These are phyloP conservation scores for Exutisphaerella laricina DNA, from an alignment of 2,329 filamentous ascomycete species.

Conservation along the genomic window DNA sequence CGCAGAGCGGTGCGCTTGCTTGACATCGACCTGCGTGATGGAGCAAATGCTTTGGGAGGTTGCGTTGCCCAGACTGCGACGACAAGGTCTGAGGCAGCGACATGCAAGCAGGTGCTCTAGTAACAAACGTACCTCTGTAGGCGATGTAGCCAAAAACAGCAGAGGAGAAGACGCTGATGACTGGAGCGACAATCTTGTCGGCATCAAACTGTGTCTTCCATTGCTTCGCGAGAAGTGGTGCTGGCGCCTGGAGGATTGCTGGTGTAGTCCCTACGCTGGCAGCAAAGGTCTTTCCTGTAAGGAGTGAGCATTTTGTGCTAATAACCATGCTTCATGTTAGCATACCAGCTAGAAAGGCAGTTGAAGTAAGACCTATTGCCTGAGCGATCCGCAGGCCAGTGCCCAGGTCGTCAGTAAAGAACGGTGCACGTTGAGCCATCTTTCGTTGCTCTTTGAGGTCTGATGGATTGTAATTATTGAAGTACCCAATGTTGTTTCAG, in stretches of 20 bases:
- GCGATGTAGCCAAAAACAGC: constrained; percentile 46
- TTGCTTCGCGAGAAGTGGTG: constrained; percentile 51
- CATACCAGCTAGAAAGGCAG: constrained; percentile 43
- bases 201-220: constrained; percentile 44
- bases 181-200: constrained; percentile 39
- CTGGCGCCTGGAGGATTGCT: constrained; percentile 51
- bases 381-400: constrained; percentile 44
- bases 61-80: too few relatives aligned
- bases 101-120: not conserved
- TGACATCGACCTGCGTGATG: too few relatives aligned
- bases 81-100: too few relatives aligned
- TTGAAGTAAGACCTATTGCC: constrained; percentile 47
- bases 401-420: constrained; percentile 17
- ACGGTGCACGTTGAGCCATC: constrained; percentile 14
- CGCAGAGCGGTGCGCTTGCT: too few relatives aligned
- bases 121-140: constrained; percentile 33
- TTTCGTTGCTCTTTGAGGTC: not conserved
- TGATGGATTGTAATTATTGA: not conserved
- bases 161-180: constrained; percentile 38
- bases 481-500: too few relatives aligned
- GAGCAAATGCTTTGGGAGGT: too few relatives aligned
- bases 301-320: too few relatives aligned
- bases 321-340: not conserved
- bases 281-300: constrained; percentile 32
- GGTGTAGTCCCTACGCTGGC: constrained; percentile 43